Conservation (phyloP, 2,329 filamentous ascomycete genomes). For the Trichoderma sp. region DNA sequence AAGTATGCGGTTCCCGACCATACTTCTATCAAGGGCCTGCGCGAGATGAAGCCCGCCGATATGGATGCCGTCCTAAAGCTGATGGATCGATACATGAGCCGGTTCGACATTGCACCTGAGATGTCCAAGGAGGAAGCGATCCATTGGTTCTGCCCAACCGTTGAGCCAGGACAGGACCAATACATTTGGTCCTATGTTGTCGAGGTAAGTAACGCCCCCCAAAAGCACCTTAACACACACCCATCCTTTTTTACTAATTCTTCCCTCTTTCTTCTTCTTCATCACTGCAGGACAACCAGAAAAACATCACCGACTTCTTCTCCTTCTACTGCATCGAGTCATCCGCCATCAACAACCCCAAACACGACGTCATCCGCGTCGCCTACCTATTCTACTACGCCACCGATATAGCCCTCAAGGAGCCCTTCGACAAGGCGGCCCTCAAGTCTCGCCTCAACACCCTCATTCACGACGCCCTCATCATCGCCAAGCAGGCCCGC, state of each 20-base stretch:
- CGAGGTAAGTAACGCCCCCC: constrained; percentile 52
- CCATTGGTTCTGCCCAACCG: constrained; percentile 79
- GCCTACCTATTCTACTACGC: constrained; percentile 99
- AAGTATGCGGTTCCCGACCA: constrained; percentile 78
- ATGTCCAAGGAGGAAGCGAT: constrained; percentile 77
- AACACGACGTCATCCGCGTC: constrained; percentile 76
- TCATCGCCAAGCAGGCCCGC: constrained; percentile 75
- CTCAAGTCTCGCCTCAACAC: constrained; percentile 77
- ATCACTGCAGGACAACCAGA: constrained; percentile 39
- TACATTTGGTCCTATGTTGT: constrained; percentile 94
- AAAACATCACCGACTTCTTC: constrained; percentile 92
- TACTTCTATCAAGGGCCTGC: constrained; percentile 70
- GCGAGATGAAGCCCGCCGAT: constrained; percentile 77
- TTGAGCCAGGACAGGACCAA: constrained; percentile 60
- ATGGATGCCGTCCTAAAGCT: constrained; percentile 71
- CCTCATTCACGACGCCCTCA: constrained; percentile 79
- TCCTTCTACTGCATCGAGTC: constrained; percentile 96
- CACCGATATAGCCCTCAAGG: constrained; percentile 69
- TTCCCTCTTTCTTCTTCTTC: not conserved
- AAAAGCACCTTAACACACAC: not conserved
- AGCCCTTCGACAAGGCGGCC: constrained; percentile 51
- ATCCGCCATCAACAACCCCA: constrained; percentile 78
- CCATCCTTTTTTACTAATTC: not conserved
- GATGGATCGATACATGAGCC: constrained; percentile 70
- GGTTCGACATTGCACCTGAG: constrained; percentile 80